Conservation (phyloP, 345 rosid genomes). For the Gossypium arboreum region DNA sequence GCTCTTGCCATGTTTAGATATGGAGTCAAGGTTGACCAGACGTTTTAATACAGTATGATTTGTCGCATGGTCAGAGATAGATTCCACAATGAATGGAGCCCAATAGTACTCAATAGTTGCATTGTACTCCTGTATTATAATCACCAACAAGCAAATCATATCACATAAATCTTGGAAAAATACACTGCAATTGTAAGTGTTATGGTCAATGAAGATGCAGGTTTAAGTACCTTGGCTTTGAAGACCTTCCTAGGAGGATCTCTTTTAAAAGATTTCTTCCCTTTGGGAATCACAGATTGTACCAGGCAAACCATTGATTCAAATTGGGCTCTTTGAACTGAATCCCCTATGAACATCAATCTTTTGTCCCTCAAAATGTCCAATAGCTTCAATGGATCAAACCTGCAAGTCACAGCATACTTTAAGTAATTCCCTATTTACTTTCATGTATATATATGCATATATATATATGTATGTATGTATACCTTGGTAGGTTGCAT, state of each 20-base stretch:
- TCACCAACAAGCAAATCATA: neutral
- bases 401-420: constrained; percentile 39
- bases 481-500: constrained; percentile 72
- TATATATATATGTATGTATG: neutral
- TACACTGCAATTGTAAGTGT: neutral
- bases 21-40: constrained; percentile 75
- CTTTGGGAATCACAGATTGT: constrained; percentile 71
- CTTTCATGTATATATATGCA: neutral
- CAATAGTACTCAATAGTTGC: constrained; percentile 81
- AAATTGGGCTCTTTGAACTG: constrained; percentile 83
- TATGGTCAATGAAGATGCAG: neutral
- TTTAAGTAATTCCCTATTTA: neutral
- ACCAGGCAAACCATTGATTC: constrained; percentile 88
- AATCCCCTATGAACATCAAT: constrained; percentile 89
- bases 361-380: constrained; percentile 70
- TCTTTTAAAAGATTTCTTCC: constrained; percentile 60
- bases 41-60: constrained; percentile 76
- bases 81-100: constrained; percentile 93
- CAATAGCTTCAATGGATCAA: constrained; percentile 70
- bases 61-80: constrained; percentile 86
- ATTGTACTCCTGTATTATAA: constrained; percentile 60
- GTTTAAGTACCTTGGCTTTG: constrained; percentile 53
- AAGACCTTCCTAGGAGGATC: constrained; percentile 90
- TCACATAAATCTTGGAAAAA: neutral
- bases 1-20: constrained; percentile 69